These are phyloP conservation scores for Botrytis deweyae DNA, from an alignment of 2,329 filamentous ascomycete genomes.

Conservation along the genomic window DNA sequence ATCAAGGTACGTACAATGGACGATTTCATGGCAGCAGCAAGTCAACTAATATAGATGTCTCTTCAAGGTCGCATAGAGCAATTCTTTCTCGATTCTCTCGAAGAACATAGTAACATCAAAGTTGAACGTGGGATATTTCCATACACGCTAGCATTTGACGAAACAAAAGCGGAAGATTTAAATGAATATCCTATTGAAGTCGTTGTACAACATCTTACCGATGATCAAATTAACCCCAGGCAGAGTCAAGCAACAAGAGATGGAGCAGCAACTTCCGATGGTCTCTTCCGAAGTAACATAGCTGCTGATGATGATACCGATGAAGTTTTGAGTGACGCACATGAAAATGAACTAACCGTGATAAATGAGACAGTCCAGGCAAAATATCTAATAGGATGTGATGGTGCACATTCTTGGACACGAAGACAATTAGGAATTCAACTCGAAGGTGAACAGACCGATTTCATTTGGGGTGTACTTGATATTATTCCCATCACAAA, in stretches of 20 bases:
- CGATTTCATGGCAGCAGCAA: neutral
- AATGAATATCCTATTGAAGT: slow-evolving; percentile 61
- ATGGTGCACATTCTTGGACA: slow-evolving; percentile 53
- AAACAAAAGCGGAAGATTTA: slow-evolving; percentile 48
- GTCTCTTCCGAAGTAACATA: slow-evolving; percentile 60
- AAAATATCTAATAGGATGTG: slow-evolving; percentile 66
- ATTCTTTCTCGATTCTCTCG: slow-evolving; percentile 63
- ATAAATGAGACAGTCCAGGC: slow-evolving; percentile 56
- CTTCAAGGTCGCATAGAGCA: slow-evolving; percentile 55
- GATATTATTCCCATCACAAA: slow-evolving; percentile 43
- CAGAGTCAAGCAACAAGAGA: slow-evolving; percentile 41
- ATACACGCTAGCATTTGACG: slow-evolving; percentile 54
- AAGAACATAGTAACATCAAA: slow-evolving; percentile 51
- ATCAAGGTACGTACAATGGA: slow-evolving; percentile 57
- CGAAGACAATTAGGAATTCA: slow-evolving; percentile 51
- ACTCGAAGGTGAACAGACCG: slow-evolving; percentile 59
- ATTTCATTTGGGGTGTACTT: slow-evolving; percentile 57
- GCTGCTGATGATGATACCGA: slow-evolving; percentile 55
- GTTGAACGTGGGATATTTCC: slow-evolving; percentile 63
- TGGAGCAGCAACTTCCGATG: slow-evolving; percentile 43
- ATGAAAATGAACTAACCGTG: slow-evolving; percentile 41
- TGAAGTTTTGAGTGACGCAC: slow-evolving; percentile 44
- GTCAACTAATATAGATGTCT: neutral
- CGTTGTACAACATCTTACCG: slow-evolving; percentile 54
- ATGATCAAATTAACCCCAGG: slow-evolving; percentile 56